These are phyloP conservation scores for Venturia carpophila DNA, from an alignment of 2,329 filamentous ascomycete genomes.

Conservation along the genomic window DNA sequence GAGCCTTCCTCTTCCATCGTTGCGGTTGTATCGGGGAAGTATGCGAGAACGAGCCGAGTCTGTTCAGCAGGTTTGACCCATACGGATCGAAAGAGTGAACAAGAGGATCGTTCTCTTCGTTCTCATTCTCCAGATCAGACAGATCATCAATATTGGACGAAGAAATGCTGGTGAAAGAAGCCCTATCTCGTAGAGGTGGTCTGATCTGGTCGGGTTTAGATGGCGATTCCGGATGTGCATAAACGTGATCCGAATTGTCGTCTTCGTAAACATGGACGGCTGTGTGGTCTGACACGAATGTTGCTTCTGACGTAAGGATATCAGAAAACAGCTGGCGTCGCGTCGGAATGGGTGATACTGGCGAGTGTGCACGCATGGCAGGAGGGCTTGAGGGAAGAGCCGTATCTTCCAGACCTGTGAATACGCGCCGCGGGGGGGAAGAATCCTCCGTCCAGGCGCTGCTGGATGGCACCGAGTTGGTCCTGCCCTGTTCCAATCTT, in stretches of 20 bases:
- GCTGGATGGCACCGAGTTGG: slow-evolving; percentile 51
- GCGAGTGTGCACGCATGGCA: slow-evolving; percentile 61
- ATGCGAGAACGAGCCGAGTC: slow-evolving; percentile 68
- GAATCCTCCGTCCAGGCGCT: slow-evolving; percentile 57
- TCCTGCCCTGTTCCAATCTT: slow-evolving; percentile 35
- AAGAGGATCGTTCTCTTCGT: slow-evolving; percentile 63
- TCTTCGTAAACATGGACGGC: slow-evolving; percentile 34
- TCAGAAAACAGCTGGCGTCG: slow-evolving; percentile 22
- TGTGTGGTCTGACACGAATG: slow-evolving; percentile 24
- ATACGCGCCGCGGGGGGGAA: slow-evolving; percentile 25
- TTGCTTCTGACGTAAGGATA: slow-evolving; percentile 7
- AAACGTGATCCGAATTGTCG: slow-evolving; percentile 27
- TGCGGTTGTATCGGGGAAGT: slow-evolving; percentile 48
- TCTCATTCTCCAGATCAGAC: slow-evolving; percentile 17
- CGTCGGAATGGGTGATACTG: slow-evolving; percentile 63
- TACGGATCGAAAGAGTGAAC: slow-evolving; percentile 88
- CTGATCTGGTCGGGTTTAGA: slow-evolving; percentile 22
- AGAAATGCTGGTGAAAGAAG: slow-evolving; percentile 19
- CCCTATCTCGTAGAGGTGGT: slow-evolving; percentile 15
- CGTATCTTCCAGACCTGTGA: slow-evolving; percentile 28
- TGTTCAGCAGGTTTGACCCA: slow-evolving; percentile 74
- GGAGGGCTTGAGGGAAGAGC: slow-evolving; percentile 52
- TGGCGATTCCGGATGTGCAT: slow-evolving; percentile 18
- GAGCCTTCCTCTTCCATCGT: slow-evolving; percentile 22
- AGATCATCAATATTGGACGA: slow-evolving; percentile 20